Evolutionary conservation across 495 filamentous ascomycete genomes (phyloP), one percentile per base, ranked within the genome.

Genomic region (Xylaria cubensis): DNA sequence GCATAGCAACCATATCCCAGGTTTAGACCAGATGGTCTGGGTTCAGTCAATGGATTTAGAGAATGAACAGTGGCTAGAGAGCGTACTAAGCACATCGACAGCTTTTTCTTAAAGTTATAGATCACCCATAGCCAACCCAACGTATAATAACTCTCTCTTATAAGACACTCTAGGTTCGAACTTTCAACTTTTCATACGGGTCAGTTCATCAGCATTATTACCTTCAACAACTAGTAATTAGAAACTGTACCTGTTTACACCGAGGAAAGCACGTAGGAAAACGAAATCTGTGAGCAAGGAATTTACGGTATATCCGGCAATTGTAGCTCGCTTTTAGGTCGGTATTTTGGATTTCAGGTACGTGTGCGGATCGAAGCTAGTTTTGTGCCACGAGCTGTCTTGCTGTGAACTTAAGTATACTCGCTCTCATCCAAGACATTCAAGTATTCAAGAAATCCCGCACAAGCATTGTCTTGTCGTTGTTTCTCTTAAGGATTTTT

Each of bases 31-130:
- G 62, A 64, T 64, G 42, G 24, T 24, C 7, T 64, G 62, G 62
- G 21, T 48, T 19, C 41, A 64, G 26, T 48, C 62, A 4, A 64
- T 64, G 41, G 62, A 64, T 64, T 39, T 64, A n/a, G 62, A 64
- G 12, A 48, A 50, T 24, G 62, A 64, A 13, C 41, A 48, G 34
- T 64, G 62, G 62, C 21, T 64, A 46, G 62, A 64, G 5, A 64
- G 62, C 32, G 13, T 64, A 64, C 13, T 64, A 26, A 19, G 42
- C 21, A 19, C 21, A 10, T 32, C 41, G n/a, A 50, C 41, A 19
- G 42, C 42, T 26, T 46, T 50, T 26, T 36, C 63, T 1, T 48
- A 32, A 29, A 64, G 26, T 0, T 12, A 24, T 17, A 9, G 58
- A 39, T 41, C 59, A 3, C 17, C 24, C 39, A 64, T 8, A 15